Percentiles rank a stretch among this genome's conserved stretches.
Conservation (phyloP, 176 grass and related monocot species). For the Eleusine indica region DNA sequence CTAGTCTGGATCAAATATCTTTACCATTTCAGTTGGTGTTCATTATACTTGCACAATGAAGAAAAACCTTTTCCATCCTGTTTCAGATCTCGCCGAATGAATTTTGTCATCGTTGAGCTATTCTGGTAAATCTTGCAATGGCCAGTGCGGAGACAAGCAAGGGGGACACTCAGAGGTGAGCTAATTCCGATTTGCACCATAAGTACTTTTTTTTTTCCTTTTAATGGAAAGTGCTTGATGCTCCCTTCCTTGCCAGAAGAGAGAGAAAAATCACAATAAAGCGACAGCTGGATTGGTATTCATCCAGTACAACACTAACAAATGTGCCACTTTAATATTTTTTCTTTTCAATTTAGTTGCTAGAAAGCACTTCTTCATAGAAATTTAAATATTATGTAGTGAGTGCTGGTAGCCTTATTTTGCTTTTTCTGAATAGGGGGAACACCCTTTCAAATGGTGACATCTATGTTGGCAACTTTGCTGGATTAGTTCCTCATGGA, state of each 20-base stretch:
- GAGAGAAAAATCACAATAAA: background rate
- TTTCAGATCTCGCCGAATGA: conserved; percentile 37
- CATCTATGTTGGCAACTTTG: conserved; percentile 73
- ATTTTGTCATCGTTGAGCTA: background rate
- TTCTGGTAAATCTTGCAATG: conserved; percentile 40
- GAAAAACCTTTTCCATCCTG: background rate
- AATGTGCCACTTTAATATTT: background rate
- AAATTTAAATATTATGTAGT: conserved; percentile 11
- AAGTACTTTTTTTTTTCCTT: background rate
- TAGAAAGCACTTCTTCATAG: background rate
- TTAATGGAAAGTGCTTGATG: background rate
- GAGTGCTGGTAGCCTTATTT: background rate
- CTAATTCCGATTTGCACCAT: background rate
- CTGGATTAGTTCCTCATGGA: conserved; percentile 80
- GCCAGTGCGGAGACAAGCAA: conserved; percentile 40
- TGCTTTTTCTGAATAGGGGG: conserved; percentile 41
- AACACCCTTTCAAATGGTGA: conserved; percentile 82
- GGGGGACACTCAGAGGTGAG: conserved; percentile 40
- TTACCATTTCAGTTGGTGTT: background rate
- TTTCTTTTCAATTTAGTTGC: background rate
- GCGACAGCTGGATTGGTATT: background rate
- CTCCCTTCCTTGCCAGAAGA: no score
- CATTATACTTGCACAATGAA: background rate
- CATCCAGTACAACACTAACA: background rate
- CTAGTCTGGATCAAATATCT: background rate